Conservation (phyloP, 2,329 filamentous ascomycete genomes). For the Tolypocladium nubicola region DNA sequence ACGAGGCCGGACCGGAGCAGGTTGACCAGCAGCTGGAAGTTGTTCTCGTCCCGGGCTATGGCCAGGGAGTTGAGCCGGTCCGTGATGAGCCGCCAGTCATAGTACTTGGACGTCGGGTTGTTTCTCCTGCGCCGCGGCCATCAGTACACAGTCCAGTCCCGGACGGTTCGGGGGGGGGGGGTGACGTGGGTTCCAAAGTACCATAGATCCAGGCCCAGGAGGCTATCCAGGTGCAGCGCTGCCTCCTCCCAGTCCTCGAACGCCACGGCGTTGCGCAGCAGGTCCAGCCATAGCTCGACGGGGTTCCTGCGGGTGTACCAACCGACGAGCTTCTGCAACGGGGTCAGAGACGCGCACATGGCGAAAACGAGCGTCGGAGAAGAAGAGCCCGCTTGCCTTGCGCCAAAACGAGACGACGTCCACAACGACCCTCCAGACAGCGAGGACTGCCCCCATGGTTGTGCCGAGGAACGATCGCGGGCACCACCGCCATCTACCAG, state of each 20-base stretch:
- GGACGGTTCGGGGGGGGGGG: not conserved
- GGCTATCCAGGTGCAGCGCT: slow-evolving; percentile 73
- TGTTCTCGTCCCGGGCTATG: slow-evolving; percentile 56
- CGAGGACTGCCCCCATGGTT: slow-evolving; percentile 32
- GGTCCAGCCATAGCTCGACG: slow-evolving; percentile 53
- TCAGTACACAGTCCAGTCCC: slow-evolving; percentile 1
- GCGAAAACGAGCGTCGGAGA: slow-evolving; percentile 2
- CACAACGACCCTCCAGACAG: slow-evolving; percentile 46
- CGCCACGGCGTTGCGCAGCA: slow-evolving; percentile 52
- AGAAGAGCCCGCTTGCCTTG: slow-evolving; percentile 33
- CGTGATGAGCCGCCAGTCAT: slow-evolving; percentile 78
- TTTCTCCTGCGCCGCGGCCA: slow-evolving; percentile 52
- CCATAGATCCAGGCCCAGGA: slow-evolving; percentile 75
- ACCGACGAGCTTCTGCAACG: slow-evolving; percentile 49
- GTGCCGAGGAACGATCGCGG: slow-evolving; percentile 21
- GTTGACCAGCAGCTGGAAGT: slow-evolving; percentile 67
- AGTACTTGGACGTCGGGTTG: slow-evolving; percentile 68
- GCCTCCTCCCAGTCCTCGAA: slow-evolving; percentile 83
- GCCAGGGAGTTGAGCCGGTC: slow-evolving; percentile 63
- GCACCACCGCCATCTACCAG: not conserved
- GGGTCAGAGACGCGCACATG: slow-evolving; percentile 11
- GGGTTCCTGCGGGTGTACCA: slow-evolving; percentile 59
- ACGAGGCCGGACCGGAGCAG: slow-evolving; percentile 69
- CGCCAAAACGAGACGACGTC: slow-evolving; percentile 56
- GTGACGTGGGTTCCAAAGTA: slow-evolving; percentile 28